A percentile compares a stretch with the other conserved stretches of the same genome.
Evolutionary conservation across 768 basidiomycete species (phyloP).

Genomic region (Boletus reticulatus): DNA sequence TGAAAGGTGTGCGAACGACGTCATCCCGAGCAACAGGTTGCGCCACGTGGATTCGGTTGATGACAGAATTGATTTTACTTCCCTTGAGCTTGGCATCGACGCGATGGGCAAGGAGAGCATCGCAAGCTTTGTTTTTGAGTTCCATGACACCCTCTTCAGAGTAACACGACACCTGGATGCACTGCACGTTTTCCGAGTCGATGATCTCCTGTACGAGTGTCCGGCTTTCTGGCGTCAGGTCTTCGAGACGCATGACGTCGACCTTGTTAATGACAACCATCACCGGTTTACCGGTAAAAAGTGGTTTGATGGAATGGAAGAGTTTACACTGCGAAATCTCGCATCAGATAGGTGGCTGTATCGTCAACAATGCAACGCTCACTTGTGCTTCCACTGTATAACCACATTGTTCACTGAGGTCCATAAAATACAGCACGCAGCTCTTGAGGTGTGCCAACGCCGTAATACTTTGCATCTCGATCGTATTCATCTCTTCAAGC

Average conservation of each 20-base stretch:
- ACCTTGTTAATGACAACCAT: conserved; percentile 98
- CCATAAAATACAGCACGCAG: conserved; percentile 98
- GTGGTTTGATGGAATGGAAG: conserved; percentile 98
- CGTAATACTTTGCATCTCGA: conserved; percentile 99
- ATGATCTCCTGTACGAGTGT: conserved; percentile 88
- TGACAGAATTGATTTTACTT: conserved; percentile 85
- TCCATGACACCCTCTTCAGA: conserved; percentile 98
- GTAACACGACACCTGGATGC: conserved; percentile 88
- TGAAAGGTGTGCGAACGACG: conserved; percentile 81
- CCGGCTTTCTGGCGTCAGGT: conserved; percentile 73
- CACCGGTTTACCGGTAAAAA: conserved; percentile 91
- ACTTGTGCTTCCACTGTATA: conserved; percentile 97
- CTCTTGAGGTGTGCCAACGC: conserved; percentile 94
- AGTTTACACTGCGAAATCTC: conserved; percentile 74
- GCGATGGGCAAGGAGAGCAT: conserved; percentile 90
- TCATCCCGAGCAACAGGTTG: conserved; percentile 89
- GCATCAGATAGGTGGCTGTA: background rate
- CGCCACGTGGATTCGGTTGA: conserved; percentile 96
- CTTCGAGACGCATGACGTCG: conserved; percentile 86
- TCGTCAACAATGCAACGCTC: conserved; percentile 17
- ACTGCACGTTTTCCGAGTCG: conserved; percentile 63
- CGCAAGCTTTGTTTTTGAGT: conserved; percentile 93
- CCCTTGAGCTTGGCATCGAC: conserved; percentile 95
- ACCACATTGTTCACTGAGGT: conserved; percentile 96
- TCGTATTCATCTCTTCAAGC: conserved; percentile 99